These are phyloP conservation scores for Boletus vinaceobasis DNA, from an alignment of 768 basidiomycete genomes.

Conservation along the genomic window DNA sequence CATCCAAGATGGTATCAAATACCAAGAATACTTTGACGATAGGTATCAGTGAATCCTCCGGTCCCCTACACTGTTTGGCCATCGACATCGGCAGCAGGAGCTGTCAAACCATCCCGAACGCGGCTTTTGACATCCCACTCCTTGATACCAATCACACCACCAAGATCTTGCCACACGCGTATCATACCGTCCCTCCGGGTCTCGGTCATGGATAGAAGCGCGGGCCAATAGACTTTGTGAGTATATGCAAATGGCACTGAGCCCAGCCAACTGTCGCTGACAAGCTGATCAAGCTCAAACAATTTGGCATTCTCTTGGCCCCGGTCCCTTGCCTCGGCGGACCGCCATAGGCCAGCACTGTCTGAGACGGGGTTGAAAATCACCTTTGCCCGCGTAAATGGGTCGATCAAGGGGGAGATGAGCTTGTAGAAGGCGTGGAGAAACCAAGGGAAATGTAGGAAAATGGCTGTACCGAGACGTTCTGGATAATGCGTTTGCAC, in stretches of 20 bases:
- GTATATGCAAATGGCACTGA: slow-evolving; percentile 41
- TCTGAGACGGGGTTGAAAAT: slow-evolving; percentile 60
- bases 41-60: background rate
- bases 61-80: slow-evolving; percentile 11
- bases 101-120: slow-evolving; percentile 14
- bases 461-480: slow-evolving; percentile 69
- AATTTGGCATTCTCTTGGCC: slow-evolving; percentile 30
- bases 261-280: slow-evolving; percentile 70
- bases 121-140: slow-evolving; percentile 74
- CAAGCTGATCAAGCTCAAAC: slow-evolving; percentile 68
- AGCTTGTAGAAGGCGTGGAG: slow-evolving; percentile 73
- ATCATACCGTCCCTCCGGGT: slow-evolving; percentile 48
- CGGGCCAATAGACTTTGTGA: slow-evolving; percentile 74
- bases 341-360: slow-evolving; percentile 25
- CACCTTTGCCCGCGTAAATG: slow-evolving; percentile 71
- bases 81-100: background rate
- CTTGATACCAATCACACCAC: slow-evolving; percentile 65
- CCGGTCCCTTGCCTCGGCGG: slow-evolving; percentile 20
- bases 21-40: background rate
- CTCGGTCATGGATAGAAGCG: slow-evolving; percentile 53
- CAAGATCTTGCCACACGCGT: slow-evolving; percentile 64
- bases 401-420: slow-evolving; percentile 80
- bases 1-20: background rate
- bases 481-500: slow-evolving; percentile 86
- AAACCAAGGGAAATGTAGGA: slow-evolving; percentile 80